Conservation (phyloP, 1,284 basidiomycete genomes). For the Afroboletus lepidellus region DNA sequence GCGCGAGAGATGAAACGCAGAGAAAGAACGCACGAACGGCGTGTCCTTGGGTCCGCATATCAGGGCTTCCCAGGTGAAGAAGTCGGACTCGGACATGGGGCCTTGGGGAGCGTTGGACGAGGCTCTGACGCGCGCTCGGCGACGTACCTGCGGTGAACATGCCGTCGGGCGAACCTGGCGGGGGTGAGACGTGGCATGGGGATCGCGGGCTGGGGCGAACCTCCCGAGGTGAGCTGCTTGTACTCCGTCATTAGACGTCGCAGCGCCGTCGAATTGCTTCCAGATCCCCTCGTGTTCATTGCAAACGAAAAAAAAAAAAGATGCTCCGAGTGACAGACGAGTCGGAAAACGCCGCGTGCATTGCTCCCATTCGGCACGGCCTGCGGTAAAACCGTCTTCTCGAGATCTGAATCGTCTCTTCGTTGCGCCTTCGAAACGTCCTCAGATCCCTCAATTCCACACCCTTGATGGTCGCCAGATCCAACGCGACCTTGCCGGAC, state of each 20-base stretch:
- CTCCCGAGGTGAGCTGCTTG: constrained; percentile 76
- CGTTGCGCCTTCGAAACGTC: neutral
- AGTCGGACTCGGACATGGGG: constrained; percentile 91
- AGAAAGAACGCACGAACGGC: constrained; percentile 69
- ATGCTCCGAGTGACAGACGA: too few relatives aligned
- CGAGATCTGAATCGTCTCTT: neutral
- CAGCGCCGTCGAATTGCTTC: constrained; percentile 59
- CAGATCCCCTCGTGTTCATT: constrained; percentile 43
- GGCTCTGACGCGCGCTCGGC: neutral
- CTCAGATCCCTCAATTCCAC: neutral
- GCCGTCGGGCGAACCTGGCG: constrained; percentile 77
- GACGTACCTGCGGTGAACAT: constrained; percentile 88
- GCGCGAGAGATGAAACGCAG: constrained; percentile 1
- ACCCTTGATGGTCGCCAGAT: neutral
- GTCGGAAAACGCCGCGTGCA: neutral
- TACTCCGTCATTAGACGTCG: constrained; percentile 91
- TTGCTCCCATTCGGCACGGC: neutral
- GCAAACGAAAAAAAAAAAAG: too few relatives aligned
- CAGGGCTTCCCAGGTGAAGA: constrained; percentile 98
- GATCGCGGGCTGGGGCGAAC: constrained; percentile 29
- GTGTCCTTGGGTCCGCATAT: constrained; percentile 97
- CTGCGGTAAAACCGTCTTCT: neutral
- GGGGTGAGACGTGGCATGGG: neutral
- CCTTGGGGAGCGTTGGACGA: constrained; percentile 42
- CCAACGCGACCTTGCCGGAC: neutral